A percentile compares a stretch with the other conserved stretches of the same genome.
These are phyloP conservation scores for Allium fistulosum DNA, from an alignment of 106 monocot species.

Conservation along the genomic window DNA sequence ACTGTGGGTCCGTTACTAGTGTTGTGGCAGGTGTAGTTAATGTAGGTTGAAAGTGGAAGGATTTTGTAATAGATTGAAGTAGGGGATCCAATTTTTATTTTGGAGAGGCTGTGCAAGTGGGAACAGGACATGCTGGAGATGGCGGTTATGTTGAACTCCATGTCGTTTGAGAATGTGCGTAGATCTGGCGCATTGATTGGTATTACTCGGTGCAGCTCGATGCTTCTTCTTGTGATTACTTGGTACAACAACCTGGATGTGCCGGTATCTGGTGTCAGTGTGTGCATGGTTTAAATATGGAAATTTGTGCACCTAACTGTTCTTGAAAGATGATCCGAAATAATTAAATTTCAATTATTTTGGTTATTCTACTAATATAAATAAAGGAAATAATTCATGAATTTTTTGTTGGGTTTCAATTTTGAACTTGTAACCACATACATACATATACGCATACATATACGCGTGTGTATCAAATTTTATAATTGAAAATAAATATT, in stretches of 20 bases:
- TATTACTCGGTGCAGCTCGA: conserved; percentile 68
- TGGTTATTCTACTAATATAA: too few species aligned
- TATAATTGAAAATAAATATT: too few species aligned
- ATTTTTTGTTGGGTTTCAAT: too few species aligned
- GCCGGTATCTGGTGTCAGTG: conserved; percentile 2
- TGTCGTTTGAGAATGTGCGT: conserved; percentile 61
- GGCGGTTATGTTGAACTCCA: conserved; percentile 85
- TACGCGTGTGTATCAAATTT: too few species aligned
- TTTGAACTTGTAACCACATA: too few species aligned
- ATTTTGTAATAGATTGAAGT: conserved; percentile 63
- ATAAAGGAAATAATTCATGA: too few species aligned
- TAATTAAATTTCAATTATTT: too few species aligned
- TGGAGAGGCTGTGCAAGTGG: conserved; percentile 48
- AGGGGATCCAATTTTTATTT: conserved; percentile 47
- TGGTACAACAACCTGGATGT: conserved; percentile 68
- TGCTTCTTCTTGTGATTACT: conserved; percentile 54
- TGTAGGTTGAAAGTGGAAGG: conserved; percentile 32
- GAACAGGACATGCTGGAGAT: conserved; percentile 92
- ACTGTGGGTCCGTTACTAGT: conserved; percentile 74
- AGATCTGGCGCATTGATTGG: conserved; percentile 79
- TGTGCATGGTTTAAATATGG: not conserved
- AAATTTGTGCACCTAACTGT: not conserved
- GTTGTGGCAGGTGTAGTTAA: conserved; percentile 55
- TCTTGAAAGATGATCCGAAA: not conserved
- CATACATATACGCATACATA: too few species aligned